A percentile compares a stretch with the other conserved stretches of the same genome.
phyloP scores from a whole-genome alignment of 2,329 filamentous ascomycete genomes.

The Fusarium sp. region DNA sequence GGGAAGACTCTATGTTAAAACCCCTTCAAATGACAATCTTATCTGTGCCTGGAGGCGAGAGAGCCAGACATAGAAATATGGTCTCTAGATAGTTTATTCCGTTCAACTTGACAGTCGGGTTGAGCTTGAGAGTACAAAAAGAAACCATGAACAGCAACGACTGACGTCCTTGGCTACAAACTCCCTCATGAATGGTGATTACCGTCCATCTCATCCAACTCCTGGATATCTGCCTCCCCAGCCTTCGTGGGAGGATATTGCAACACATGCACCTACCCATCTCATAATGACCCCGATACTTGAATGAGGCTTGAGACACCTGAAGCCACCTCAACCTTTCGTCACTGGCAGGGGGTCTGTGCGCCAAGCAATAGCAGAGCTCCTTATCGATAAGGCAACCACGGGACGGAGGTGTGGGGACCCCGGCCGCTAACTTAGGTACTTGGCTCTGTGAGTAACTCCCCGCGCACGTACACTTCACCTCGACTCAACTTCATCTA shows the following conservation, averaged over 20 bases:
- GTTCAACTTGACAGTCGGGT: constrained; percentile 5
- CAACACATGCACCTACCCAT: background rate
- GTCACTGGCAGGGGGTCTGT: constrained; percentile 3
- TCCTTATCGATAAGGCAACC: constrained; percentile 38
- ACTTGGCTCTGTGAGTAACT: constrained; percentile 35
- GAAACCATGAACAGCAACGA: constrained; percentile 13
- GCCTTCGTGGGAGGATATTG: background rate
- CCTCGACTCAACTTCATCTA: constrained; percentile 29
- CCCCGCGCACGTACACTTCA: constrained; percentile 32
- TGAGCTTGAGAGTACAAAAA: constrained; percentile 12
- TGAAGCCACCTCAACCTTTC: background rate
- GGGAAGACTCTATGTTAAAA: background rate
- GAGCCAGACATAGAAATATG: constrained; percentile 2
- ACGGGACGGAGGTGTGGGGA: constrained; percentile 8
- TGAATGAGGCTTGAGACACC: constrained; percentile 32
- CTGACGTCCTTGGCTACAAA: background rate
- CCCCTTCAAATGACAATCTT: background rate
- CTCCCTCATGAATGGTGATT: background rate
- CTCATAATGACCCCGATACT: constrained; percentile 26
- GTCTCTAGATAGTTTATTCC: constrained; percentile 7
- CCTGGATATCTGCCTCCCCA: background rate
- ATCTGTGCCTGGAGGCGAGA: background rate
- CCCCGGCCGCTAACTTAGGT: background rate
- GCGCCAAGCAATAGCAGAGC: background rate
- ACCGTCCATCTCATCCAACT: background rate